These are phyloP conservation scores for Boeremia lycopersici DNA, from an alignment of 2,329 filamentous ascomycete genomes.

Conservation along the genomic window DNA sequence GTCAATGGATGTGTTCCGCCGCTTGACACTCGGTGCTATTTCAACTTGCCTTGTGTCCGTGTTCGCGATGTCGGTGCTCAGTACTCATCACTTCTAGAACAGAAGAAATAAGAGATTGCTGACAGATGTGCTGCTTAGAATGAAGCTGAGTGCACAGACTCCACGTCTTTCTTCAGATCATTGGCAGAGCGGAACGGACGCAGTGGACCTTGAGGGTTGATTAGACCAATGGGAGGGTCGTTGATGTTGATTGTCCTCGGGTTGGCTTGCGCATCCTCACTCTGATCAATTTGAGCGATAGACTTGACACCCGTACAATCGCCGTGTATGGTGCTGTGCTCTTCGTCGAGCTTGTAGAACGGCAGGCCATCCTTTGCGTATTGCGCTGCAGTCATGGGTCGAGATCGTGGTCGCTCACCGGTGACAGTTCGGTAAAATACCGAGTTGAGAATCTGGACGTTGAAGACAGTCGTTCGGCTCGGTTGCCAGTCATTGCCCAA, in stretches of 20 bases:
- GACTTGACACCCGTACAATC: constrained; percentile 36
- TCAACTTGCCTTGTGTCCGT: too few species aligned
- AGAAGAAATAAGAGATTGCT: too few species aligned
- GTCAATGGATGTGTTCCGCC: too few species aligned
- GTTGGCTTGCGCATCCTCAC: neutral
- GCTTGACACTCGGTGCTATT: too few species aligned
- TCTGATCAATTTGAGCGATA: constrained; percentile 20
- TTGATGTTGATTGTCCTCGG: neutral
- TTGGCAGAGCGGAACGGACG: neutral
- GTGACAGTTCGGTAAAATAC: constrained; percentile 45
- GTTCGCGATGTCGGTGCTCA: too few species aligned
- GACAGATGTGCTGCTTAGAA: neutral
- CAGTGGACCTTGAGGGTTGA: neutral
- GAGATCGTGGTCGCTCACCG: constrained; percentile 40
- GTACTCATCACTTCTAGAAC: too few species aligned
- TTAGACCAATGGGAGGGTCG: neutral
- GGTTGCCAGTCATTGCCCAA: constrained; percentile 4
- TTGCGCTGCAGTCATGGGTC: constrained; percentile 43
- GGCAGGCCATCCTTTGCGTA: constrained; percentile 46
- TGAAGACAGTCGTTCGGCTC: constrained; percentile 40
- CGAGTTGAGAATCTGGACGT: constrained; percentile 51
- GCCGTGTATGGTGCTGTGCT: constrained; percentile 34
- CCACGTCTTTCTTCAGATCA: neutral
- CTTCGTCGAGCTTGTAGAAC: constrained; percentile 47
- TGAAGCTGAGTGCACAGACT: neutral